Evolutionary conservation across 345 rosid genomes (phyloP).

Genomic region (Linum trigynum): DNA sequence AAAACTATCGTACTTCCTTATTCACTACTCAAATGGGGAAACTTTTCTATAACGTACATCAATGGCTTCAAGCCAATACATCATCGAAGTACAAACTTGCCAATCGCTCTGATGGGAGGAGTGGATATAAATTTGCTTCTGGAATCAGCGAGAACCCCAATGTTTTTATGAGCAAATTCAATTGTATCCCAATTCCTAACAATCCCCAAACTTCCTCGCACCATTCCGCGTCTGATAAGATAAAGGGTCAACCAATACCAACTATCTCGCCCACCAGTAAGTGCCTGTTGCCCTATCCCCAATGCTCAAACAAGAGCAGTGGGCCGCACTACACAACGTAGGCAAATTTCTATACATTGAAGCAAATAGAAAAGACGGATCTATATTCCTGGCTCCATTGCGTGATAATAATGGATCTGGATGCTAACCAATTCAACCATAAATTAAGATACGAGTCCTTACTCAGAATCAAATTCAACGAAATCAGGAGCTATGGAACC

Average conservation of each 20-base stretch:
- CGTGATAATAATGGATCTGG: background rate
- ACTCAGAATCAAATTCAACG: background rate
- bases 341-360: background rate
- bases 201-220: background rate
- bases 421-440: background rate
- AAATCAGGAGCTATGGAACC: background rate
- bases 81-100: background rate
- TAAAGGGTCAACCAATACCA: background rate
- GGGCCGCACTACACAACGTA: background rate
- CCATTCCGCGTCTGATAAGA: too few relatives aligned
- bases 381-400: background rate
- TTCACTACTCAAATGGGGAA: too few relatives aligned
- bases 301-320: background rate
- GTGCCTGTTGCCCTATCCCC: background rate
- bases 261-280: background rate
- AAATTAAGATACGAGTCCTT: too few relatives aligned
- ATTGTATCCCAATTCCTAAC: background rate
- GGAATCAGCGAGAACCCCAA: background rate
- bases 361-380: background rate
- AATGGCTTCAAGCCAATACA: too few relatives aligned
- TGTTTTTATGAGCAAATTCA: too few relatives aligned
- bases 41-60: too few relatives aligned
- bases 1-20: background rate
- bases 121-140: background rate
- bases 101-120: background rate